Conservation (phyloP, 2,329 filamentous ascomycete genomes). For the Calonectria henricotiae region DNA sequence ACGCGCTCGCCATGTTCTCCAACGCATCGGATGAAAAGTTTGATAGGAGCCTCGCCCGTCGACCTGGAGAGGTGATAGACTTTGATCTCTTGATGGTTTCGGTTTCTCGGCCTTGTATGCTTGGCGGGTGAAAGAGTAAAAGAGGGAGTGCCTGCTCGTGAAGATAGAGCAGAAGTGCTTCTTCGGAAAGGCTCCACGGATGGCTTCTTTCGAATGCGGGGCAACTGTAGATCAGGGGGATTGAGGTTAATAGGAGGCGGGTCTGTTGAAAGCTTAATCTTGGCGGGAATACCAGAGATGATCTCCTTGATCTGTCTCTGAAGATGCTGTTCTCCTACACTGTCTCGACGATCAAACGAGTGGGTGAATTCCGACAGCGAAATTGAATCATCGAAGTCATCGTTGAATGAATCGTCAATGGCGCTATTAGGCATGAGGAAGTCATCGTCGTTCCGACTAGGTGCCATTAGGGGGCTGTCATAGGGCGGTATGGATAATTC, state of each 20-base stretch:
- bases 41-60: conserved; percentile 89
- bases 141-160: conserved; percentile 75
- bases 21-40: conserved; percentile 93
- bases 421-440: conserved; percentile 60
- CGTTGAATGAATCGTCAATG: conserved; percentile 63
- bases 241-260: conserved; percentile 69
- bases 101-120: conserved; percentile 65
- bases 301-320: conserved; percentile 87
- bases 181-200: conserved; percentile 65
- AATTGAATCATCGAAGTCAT: conserved; percentile 65
- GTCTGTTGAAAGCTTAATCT: conserved; percentile 80
- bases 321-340: conserved; percentile 76
- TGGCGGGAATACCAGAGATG: conserved; percentile 82
- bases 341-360: conserved; percentile 53
- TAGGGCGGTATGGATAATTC: conserved; percentile 61
- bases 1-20: conserved; percentile 92
- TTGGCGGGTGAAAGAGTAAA: conserved; percentile 80
- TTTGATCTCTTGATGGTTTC: conserved; percentile 83
- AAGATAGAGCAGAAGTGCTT: conserved; percentile 69
- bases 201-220: conserved; percentile 62
- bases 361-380: conserved; percentile 54
- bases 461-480: conserved; percentile 64
- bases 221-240: conserved; percentile 72
- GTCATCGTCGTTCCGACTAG: conserved; percentile 62
- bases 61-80: conserved; percentile 92